Percentiles rank a stretch among this genome's conserved stretches.
phyloP scores from a whole-genome alignment of 305 asterid genomes.

The Nicotiana rustica region DNA sequence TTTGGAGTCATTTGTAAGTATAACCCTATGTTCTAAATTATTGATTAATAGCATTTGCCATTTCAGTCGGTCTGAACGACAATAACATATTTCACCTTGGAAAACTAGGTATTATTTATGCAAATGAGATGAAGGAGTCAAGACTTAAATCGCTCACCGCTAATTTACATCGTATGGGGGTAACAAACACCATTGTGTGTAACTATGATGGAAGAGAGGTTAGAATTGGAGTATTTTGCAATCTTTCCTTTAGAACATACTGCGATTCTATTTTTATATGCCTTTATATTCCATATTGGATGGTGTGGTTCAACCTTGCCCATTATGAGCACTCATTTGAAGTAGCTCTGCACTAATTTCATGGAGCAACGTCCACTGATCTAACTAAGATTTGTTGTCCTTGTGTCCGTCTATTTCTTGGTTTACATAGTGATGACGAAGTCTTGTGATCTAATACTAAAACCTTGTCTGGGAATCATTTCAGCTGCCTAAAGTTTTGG shows the following conservation, averaged over 20 bases:
- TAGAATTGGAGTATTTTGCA: slow-evolving; percentile 30
- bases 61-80: background rate
- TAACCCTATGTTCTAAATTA: slow-evolving; percentile 2
- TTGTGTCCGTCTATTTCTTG: background rate
- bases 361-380: background rate
- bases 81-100: background rate
- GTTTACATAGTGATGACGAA: background rate
- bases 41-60: background rate
- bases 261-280: background rate
- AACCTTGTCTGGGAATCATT: slow-evolving; percentile 35
- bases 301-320: background rate
- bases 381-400: background rate
- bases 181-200: slow-evolving; percentile 86
- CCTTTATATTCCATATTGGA: background rate
- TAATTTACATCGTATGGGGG: slow-evolving; percentile 92
- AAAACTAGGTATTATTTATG: slow-evolving; percentile 78
- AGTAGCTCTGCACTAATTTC: background rate
- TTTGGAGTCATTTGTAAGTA: background rate
- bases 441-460: slow-evolving; percentile 24
- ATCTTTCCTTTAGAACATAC: slow-evolving; percentile 4
- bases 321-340: background rate
- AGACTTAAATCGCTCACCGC: slow-evolving; percentile 91
- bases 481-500: slow-evolving; percentile 91
- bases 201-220: slow-evolving; percentile 97
- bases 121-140: slow-evolving; percentile 91